Conservation (phyloP, 148 eudicot genomes). For the Pouteria glomerata region DNA sequence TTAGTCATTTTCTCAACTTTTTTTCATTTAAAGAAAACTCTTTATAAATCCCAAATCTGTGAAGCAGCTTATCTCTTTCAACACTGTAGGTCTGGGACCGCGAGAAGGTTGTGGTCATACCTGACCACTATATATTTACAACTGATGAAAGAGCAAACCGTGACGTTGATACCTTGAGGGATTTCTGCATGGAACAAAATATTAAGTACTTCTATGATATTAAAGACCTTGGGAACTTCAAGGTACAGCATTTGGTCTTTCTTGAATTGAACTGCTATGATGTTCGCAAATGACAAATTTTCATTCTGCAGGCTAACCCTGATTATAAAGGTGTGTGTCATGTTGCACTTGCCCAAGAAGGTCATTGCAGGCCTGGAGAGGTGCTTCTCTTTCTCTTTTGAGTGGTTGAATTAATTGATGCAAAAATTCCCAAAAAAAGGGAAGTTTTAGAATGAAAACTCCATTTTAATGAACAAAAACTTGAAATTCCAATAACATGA, state of each 20-base stretch:
- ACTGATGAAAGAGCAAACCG: constrained; percentile 88
- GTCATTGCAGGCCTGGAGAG: constrained; percentile 99
- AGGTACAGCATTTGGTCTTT: constrained; percentile 31
- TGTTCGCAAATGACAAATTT: background rate
- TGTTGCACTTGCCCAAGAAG: constrained; percentile 99
- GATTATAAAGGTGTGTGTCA: constrained; percentile 99
- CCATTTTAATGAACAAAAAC: too few species aligned
- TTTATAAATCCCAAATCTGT: too few species aligned
- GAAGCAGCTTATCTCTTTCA: constrained; percentile 4
- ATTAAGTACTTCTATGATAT: constrained; percentile 94
- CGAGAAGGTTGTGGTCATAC: constrained; percentile 89
- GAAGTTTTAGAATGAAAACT: too few species aligned
- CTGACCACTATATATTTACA: constrained; percentile 96
- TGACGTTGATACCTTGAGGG: constrained; percentile 88
- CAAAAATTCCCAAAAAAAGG: too few species aligned
- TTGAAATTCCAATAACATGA: too few species aligned
- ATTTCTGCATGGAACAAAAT: constrained; percentile 71
- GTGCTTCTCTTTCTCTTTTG: too few species aligned
- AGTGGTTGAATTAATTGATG: too few species aligned
- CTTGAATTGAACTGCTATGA: background rate
- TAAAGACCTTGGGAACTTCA: constrained; percentile 80
- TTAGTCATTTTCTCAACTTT: background rate
- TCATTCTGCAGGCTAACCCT: constrained; percentile 74
- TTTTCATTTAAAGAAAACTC: background rate
- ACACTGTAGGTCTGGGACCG: constrained; percentile 87